Conservation (phyloP, 2,329 filamentous ascomycete genomes). For the Fusarium hostae region DNA sequence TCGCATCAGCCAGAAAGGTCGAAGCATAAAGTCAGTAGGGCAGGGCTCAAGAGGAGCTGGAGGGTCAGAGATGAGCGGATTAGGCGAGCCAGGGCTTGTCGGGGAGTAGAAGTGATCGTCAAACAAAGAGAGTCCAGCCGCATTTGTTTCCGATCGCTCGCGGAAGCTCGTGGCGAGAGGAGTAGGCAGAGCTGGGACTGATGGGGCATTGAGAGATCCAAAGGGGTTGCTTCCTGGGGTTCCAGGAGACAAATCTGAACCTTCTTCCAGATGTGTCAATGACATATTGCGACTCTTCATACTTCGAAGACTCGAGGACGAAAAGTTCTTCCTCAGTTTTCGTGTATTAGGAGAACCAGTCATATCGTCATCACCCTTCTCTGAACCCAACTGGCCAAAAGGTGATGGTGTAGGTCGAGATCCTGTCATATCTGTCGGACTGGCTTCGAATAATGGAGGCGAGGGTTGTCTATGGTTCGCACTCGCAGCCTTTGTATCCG, state of each 20-base stretch:
- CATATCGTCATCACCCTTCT: constrained; percentile 53
- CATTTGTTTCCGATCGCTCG: constrained; percentile 65
- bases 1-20: constrained; percentile 98
- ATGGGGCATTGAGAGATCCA: constrained; percentile 60
- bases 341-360: constrained; percentile 64
- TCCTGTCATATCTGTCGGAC: constrained; percentile 42
- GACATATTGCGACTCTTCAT: constrained; percentile 81
- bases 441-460: constrained; percentile 43
- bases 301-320: constrained; percentile 76
- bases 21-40: constrained; percentile 86
- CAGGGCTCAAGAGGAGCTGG: constrained; percentile 90
- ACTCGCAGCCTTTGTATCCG: constrained; percentile 13
- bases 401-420: constrained; percentile 45
- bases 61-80: constrained; percentile 69
- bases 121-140: constrained; percentile 80
- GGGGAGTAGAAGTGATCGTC: constrained; percentile 83
- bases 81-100: constrained; percentile 71
- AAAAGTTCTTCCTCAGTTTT: constrained; percentile 72
- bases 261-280: constrained; percentile 68
- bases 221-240: constrained; percentile 80
- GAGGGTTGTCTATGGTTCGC: constrained; percentile 40
- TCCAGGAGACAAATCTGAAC: constrained; percentile 74
- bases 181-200: constrained; percentile 73
- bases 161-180: constrained; percentile 72
- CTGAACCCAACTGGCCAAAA: constrained; percentile 47